Conservation (phyloP, 805 yeast species). For the Barnettozyma wickerhamii region DNA sequence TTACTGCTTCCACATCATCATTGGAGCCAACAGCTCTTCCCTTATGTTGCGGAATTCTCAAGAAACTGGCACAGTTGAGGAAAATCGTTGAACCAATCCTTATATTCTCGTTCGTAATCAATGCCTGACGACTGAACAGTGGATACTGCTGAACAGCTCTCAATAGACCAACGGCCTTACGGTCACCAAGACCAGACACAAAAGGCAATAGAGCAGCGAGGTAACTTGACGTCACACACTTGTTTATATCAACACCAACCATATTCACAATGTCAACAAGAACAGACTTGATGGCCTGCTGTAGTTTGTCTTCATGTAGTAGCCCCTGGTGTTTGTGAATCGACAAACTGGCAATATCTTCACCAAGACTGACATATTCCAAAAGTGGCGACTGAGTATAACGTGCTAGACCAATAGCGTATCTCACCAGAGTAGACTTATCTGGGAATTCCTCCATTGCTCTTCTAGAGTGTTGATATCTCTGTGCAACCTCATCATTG, state of each 20-base stretch:
- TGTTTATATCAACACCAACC: constrained; percentile 92
- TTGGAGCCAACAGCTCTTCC: constrained; percentile 25
- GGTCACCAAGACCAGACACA: constrained; percentile 90
- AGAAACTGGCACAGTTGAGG: constrained; percentile 87
- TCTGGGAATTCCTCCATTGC: constrained; percentile 80
- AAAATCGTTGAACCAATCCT: constrained; percentile 71
- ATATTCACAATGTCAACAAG: constrained; percentile 87
- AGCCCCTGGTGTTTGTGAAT: constrained; percentile 73
- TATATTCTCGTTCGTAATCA: constrained; percentile 69
- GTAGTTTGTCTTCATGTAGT: constrained; percentile 57
- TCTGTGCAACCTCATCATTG: constrained; percentile 88
- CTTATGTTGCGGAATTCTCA: constrained; percentile 65
- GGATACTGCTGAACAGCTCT: constrained; percentile 68
- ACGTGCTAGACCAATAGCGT: constrained; percentile 86
- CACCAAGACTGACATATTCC: constrained; percentile 79
- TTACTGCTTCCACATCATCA: constrained; percentile 61
- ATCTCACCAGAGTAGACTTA: constrained; percentile 72
- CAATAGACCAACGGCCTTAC: constrained; percentile 85
- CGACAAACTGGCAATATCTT: constrained; percentile 63
- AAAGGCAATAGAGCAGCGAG: constrained; percentile 68
- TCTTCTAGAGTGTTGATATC: constrained; percentile 74
- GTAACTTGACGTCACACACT: constrained; percentile 74
- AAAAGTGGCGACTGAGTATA: constrained; percentile 89
- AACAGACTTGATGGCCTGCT: constrained; percentile 67
- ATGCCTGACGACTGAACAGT: constrained; percentile 74